phyloP scores from a whole-genome alignment of 129 eudicot genomes.

The Tanacetum coccineum region DNA sequence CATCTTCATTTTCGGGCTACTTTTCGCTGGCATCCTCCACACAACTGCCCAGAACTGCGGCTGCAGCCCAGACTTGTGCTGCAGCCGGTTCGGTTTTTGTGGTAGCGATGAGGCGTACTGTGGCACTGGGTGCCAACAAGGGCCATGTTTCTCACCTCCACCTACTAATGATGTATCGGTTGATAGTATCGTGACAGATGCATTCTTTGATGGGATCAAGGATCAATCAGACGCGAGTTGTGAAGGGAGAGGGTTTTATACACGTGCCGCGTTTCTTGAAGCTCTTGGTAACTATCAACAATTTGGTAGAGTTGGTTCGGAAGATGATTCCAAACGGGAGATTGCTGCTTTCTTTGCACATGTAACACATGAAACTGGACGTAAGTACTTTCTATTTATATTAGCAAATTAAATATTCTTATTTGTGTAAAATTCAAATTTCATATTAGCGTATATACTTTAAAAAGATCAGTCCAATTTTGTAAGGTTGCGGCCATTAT shows the following conservation, averaged over 20 bases:
- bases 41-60: slow-evolving; percentile 34
- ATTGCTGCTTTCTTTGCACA: slow-evolving; percentile 52
- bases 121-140: slow-evolving; percentile 33
- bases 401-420: not conserved
- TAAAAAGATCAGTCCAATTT: too few relatives aligned
- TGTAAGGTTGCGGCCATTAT: too few relatives aligned
- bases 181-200: slow-evolving; percentile 36
- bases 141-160: slow-evolving; percentile 23
- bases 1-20: slow-evolving; percentile 12
- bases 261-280: slow-evolving; percentile 30
- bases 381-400: slow-evolving; percentile 17
- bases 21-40: slow-evolving; percentile 13
- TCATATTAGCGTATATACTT: too few relatives aligned
- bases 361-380: slow-evolving; percentile 49
- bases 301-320: slow-evolving; percentile 43
- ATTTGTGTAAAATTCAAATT: too few relatives aligned
- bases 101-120: slow-evolving; percentile 26
- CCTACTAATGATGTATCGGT: slow-evolving; percentile 23
- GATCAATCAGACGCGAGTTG: slow-evolving; percentile 23
- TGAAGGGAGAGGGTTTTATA: slow-evolving; percentile 30
- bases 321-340: slow-evolving; percentile 40
- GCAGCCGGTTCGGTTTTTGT: slow-evolving; percentile 28
- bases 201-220: slow-evolving; percentile 35
- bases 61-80: slow-evolving; percentile 30
- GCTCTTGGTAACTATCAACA: slow-evolving; percentile 18